Conservation (phyloP, 352 stramenopile genomes). For the Phytophthora cajani region DNA sequence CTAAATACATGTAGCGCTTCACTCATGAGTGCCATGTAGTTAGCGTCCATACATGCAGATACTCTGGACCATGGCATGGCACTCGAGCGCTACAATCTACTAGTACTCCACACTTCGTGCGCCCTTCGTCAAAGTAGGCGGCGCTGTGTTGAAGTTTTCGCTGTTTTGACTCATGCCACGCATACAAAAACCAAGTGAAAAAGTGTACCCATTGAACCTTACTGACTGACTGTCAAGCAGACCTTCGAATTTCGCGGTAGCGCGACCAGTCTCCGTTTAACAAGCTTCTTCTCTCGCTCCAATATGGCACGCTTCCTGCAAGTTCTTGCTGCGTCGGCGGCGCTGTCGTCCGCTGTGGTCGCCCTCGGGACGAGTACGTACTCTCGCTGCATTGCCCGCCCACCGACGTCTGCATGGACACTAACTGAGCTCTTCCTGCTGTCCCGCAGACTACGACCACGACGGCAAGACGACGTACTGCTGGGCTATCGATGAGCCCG, state of each 20-base stretch:
- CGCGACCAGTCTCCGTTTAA: conserved; percentile 6
- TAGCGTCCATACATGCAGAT: too few relatives aligned
- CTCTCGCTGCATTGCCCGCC: not conserved
- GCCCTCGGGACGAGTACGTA: conserved; percentile 61
- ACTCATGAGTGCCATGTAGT: too few relatives aligned
- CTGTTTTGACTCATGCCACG: not conserved
- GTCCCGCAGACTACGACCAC: conserved; percentile 40
- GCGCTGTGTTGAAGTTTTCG: too few relatives aligned
- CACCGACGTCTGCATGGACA: not conserved
- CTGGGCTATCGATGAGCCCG: conserved; percentile 55
- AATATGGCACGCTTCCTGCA: conserved; percentile 31
- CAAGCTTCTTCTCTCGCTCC: conserved; percentile 6
- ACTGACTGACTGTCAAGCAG: not conserved
- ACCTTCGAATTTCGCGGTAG: conserved; percentile 6
- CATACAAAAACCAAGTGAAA: not conserved
- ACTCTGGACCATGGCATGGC: too few relatives aligned
- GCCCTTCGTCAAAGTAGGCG: too few relatives aligned
- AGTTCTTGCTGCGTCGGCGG: conserved; percentile 9
- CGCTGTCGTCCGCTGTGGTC: conserved; percentile 13
- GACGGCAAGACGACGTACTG: conserved; percentile 58
- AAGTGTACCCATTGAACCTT: conserved; percentile 27
- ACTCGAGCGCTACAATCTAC: too few relatives aligned
- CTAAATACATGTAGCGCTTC: too few relatives aligned
- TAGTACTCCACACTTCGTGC: too few relatives aligned
- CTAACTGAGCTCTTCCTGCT: not conserved